Evolutionary conservation across 148 eudicot genomes (phyloP), one percentile per base, ranked within the genome.

Genomic region (Spergularia bocconei): DNA sequence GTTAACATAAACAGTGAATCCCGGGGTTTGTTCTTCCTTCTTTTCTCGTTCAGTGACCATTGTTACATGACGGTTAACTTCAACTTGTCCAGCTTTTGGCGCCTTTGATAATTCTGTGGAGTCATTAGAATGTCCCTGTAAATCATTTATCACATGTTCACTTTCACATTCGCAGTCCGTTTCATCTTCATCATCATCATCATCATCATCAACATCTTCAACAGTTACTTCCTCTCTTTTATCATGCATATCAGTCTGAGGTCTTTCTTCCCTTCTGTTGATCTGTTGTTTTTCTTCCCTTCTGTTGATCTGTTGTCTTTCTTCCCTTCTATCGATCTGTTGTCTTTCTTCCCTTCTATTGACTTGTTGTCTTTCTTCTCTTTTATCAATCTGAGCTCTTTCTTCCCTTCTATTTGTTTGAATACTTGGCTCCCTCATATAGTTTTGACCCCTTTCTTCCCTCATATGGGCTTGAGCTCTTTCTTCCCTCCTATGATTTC

Each of bases 1-100:
- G 78, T 92, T 89, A 58, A 92, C 92, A 81, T 92, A 92, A 73
- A 89, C 97, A 25, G 98, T 92, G 70, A 86, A 95, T 19, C 98
- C 98, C 20, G 93, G 97, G n/a, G 93, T 84, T 79, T 83, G 85
- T 67, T 83, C 90, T 71, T 77, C 77, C 60, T 84, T 89, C 8
- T 81, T 73, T 72, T 86, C 90, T 81, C 74, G 73, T 76, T 87
- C 86, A 67, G 77, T 87, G 73, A 86, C 85, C 36, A 79, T 78
- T 20, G 81, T 90, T 74, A 80, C 91, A 75, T 89, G 89, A 70
- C 83, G 90, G 73, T 85, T 86, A 47, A 95, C 73, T 75, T 87
- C 89, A 20, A 95, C 77, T 73, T 84, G 89, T 38, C 87, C 83
- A 62, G 76, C 70, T 75, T 85, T 86, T 76, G 88, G 86, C 67